Evolutionary conservation across 345 rosid genomes (phyloP), one percentile per base, ranked within the genome.

Genomic region (Populus ilicifolia): DNA sequence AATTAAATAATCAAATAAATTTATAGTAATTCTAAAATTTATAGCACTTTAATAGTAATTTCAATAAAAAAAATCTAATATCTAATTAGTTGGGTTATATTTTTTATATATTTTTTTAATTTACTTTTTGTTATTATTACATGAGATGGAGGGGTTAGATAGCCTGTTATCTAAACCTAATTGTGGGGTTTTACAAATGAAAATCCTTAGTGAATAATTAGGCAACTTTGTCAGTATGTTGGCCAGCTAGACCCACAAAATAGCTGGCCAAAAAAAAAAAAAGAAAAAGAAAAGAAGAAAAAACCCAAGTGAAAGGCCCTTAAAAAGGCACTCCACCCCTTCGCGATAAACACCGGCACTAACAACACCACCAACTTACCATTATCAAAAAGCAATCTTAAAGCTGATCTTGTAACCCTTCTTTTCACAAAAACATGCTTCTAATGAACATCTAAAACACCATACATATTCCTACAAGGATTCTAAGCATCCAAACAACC

Each of bases 141-240:
- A 7, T 16, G 17, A 3, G 56, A n/a, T 59, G 63, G 63, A n/a
- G 63, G 63, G 63, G 27, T 23, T 11, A n/a, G 12, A 52, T 18
- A 52, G 5, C 63, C 29, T 4, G 50, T 4, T 10, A 59, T 1
- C 29, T 59, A 59, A n/a, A 59, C 64, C 16, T 1, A 59, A n/a
- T 59, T 23, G 64, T 23, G 29, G 29, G 13, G 64, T 59, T 0
- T 23, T n/a, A 23, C 0, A n/a, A n/a, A 44, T 16, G 44, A 23
- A 70, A 77, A 67, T 62, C 4, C 44, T 74, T 43, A 43, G 35
- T 25, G 21, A 27, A 70, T 21, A 61, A 83, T 80, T 70, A 61
- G 80, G 86, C 84, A 77, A 18, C 63, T 79, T 75, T 84, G 89
- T 87, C 81, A 86, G 87, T 81, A 74, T 80, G 83, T 77, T 78